Percentiles rank a stretch among this genome's conserved stretches.
These are phyloP conservation scores for Aspergillus sp. DNA, from an alignment of 2,329 filamentous ascomycete species.

Conservation along the genomic window DNA sequence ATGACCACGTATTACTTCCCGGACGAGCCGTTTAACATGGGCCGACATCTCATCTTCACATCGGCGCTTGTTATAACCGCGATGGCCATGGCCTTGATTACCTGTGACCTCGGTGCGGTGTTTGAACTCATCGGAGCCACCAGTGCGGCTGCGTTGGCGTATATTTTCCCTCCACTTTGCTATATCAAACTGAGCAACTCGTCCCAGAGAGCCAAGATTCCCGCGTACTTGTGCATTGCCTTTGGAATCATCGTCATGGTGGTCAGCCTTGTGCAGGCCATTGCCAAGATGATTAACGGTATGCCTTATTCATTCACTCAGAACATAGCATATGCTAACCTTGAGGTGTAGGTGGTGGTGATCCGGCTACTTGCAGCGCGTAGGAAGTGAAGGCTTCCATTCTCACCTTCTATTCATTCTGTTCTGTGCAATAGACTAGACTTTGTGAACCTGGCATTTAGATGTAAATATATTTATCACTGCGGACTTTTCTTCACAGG, in stretches of 20 bases:
- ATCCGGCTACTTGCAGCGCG: constrained; percentile 28
- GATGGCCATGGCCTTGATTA: constrained; percentile 75
- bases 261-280: constrained; percentile 73
- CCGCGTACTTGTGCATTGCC: constrained; percentile 67
- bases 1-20: constrained; percentile 84
- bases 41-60: constrained; percentile 82
- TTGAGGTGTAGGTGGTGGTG: constrained; percentile 34
- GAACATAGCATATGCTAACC: constrained; percentile 10
- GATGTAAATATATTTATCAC: background rate
- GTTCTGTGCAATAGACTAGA: constrained; percentile 8
- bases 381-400: constrained; percentile 10
- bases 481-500: background rate
- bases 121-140: constrained; percentile 97
- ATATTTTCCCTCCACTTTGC: constrained; percentile 91
- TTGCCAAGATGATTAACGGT: constrained; percentile 62
- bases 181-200: constrained; percentile 87
- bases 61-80: constrained; percentile 77
- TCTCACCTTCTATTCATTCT: constrained; percentile 1
- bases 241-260: constrained; percentile 81
- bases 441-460: background rate
- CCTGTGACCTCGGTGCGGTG: constrained; percentile 89
- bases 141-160: constrained; percentile 88
- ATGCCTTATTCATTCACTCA: constrained; percentile 18
- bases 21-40: constrained; percentile 73
- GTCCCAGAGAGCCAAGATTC: constrained; percentile 71